Base-by-base conservation (phyloP, 2,329 filamentous ascomycete species). In the Pseudogymnoascus sp. region DNA sequence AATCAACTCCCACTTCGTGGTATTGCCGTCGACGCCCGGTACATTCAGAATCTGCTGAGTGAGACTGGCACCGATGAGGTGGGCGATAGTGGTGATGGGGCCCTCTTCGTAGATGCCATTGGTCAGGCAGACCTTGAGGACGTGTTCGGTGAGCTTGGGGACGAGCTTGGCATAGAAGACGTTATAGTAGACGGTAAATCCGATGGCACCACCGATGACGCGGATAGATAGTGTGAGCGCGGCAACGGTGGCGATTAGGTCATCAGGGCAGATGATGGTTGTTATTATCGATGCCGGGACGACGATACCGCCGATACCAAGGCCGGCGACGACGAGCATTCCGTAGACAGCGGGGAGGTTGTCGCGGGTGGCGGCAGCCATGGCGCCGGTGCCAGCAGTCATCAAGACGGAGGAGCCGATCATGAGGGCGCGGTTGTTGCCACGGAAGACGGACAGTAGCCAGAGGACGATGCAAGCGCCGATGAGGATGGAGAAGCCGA, bases 151-250 rank as follows among this genome's bases (percentile, higher is more conserved):
- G 12, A 70, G 62, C 8, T 63, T 64, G 14, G 69, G 70, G 6
- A 69, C 62, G 35, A 72, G 79, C 66, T 79, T 78, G 62, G 75
- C 70, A 62, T 77, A 70, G 64, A 82, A 81, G n/a, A 83, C 75
- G 66, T 83, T 83, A 74, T 78, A 86, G 69, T 78, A 79, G 55
- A 82, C 76, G n/a, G 80, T 79, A 70, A 85, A 88, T 35, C 84
- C 86, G 64, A 89, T 81, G 11, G 82, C 80, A 31, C 86, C 86
- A 55, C 87, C 87, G 37, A 89, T 80, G 62, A 88, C 84, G 38
- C 87, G 85, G 66, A 90, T 83, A n/a, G 85, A 81, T 38, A 90
- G 80, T 0, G 87, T 89, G 21, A 90, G 76, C 5, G 87, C 85
- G 1, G 86, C 82, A 52, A 89, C 80, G 2, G 87, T 89, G 6